These are phyloP conservation scores for Collybiopsis confluens DNA, from an alignment of 768 basidiomycete species.

Conservation along the genomic window DNA sequence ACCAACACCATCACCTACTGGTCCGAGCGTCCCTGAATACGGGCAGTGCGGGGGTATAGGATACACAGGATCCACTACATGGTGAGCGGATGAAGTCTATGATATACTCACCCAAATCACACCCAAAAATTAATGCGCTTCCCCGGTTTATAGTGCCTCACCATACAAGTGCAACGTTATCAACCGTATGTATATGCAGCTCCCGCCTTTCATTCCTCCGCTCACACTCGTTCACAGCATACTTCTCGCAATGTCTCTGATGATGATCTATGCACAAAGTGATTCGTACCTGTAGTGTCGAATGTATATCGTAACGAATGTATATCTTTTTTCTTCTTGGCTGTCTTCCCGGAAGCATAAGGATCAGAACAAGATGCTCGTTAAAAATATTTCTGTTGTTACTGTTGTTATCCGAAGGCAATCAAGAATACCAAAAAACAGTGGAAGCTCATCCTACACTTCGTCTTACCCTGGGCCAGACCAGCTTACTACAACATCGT, in stretches of 20 bases:
- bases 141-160: not conserved
- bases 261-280: not conserved
- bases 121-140: too few relatives aligned
- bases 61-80: not conserved
- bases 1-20: conserved; percentile 1
- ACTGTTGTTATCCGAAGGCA: too few relatives aligned
- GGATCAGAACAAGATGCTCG: too few relatives aligned
- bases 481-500: too few relatives aligned
- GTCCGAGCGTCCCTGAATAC: not conserved
- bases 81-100: not conserved
- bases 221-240: not conserved
- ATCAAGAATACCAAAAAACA: too few relatives aligned
- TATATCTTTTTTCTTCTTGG: too few relatives aligned
- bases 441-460: too few relatives aligned
- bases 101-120: not conserved
- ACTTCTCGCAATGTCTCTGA: conserved; percentile 6
- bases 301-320: too few relatives aligned
- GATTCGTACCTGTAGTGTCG: not conserved
- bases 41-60: conserved; percentile 6
- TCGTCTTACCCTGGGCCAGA: too few relatives aligned
- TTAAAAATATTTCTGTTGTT: too few relatives aligned
- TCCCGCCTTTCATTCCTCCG: too few relatives aligned
- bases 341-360: too few relatives aligned
- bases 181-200: not conserved
- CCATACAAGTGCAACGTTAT: conserved; percentile 4